Conservation (phyloP, 805 yeast genomes). For the Teunomyces atbi region DNA sequence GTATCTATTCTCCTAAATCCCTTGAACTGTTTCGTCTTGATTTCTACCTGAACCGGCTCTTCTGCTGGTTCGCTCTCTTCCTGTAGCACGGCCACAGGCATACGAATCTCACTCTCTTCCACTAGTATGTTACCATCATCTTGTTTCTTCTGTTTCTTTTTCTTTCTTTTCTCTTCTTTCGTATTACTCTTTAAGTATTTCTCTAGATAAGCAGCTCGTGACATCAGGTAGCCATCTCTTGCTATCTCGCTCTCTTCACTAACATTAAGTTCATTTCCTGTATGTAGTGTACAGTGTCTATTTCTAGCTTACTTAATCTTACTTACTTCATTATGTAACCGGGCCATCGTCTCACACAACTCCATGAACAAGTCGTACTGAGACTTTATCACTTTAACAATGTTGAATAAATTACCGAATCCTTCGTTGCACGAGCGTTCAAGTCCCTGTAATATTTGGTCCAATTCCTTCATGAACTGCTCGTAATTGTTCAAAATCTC, state of each 20-base stretch:
- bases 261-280: background rate
- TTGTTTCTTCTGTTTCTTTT: background rate
- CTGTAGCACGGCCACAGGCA: background rate
- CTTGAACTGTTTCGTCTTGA: constrained; percentile 15
- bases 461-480: constrained; percentile 60
- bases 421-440: constrained; percentile 39
- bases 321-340: constrained; percentile 48
- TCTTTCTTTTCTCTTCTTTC: constrained; percentile 1
- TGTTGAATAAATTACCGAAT: constrained; percentile 40
- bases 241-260: background rate
- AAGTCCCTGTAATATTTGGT: constrained; percentile 46
- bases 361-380: constrained; percentile 74
- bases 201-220: constrained; percentile 2
- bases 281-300: background rate
- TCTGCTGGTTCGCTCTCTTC: background rate
- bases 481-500: constrained; percentile 55
- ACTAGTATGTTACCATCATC: background rate
- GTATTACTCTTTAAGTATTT: background rate
- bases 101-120: constrained; percentile 16
- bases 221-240: background rate
- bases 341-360: constrained; percentile 70
- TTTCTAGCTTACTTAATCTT: constrained; percentile 9
- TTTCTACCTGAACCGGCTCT: constrained; percentile 22
- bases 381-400: constrained; percentile 61
- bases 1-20: constrained; percentile 39